Conservation (phyloP, 1,284 basidiomycete species). For the Lentinus polychrous region DNA sequence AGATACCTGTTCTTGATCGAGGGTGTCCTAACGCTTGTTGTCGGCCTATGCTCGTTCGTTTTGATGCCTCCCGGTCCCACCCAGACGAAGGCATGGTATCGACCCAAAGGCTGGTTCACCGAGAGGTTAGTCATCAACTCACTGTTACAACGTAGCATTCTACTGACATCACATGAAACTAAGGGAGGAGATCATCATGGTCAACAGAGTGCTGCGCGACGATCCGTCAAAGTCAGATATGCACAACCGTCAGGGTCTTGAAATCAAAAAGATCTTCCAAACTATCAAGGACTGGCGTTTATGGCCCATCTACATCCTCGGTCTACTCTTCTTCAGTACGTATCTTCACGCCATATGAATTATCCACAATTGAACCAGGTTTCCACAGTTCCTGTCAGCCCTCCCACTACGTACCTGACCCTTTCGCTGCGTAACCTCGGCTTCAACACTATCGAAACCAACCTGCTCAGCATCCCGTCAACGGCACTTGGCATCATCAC, state of each 20-base stretch:
- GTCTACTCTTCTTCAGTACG: conserved; percentile 28
- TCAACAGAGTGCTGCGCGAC: conserved; percentile 56
- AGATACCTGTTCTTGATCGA: conserved; percentile 49
- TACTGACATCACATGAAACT: not conserved
- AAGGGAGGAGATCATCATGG: conserved; percentile 35
- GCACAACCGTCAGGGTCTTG: conserved; percentile 72
- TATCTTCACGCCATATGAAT: not conserved
- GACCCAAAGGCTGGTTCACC: conserved; percentile 68
- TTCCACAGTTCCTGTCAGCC: conserved; percentile 41
- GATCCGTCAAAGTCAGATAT: conserved; percentile 69
- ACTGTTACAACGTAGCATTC: not conserved
- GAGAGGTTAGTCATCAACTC: conserved; percentile 24
- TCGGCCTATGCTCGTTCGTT: conserved; percentile 61
- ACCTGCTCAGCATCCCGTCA: conserved; percentile 54
- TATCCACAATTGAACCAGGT: not conserved
- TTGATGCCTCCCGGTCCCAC: conserved; percentile 65
- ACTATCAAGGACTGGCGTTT: conserved; percentile 59
- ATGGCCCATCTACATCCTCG: conserved; percentile 66
- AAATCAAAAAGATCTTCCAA: conserved; percentile 43
- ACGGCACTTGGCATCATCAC: conserved; percentile 27
- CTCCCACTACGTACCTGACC: conserved; percentile 53
- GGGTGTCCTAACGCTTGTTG: conserved; percentile 42
- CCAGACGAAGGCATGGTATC: conserved; percentile 60
- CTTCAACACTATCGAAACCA: conserved; percentile 55
- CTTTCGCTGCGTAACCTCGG: conserved; percentile 54